These are phyloP conservation scores for Rhodotorula graminis DNA, from an alignment of 768 basidiomycete species.

Conservation along the genomic window DNA sequence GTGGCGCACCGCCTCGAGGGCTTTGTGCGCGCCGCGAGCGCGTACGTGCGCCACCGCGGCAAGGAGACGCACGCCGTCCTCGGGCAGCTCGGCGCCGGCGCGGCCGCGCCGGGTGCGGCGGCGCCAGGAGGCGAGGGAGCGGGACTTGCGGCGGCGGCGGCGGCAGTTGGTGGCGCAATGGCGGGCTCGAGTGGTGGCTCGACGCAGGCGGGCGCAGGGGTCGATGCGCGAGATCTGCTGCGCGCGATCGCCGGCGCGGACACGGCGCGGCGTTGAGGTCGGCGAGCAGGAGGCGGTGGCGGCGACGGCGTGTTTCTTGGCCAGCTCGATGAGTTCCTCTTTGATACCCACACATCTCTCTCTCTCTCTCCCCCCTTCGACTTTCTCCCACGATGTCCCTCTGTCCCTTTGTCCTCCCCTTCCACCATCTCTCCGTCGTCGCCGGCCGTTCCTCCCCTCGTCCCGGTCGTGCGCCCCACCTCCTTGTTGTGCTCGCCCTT, in stretches of 20 bases:
- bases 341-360: not conserved
- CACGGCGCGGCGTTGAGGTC: not conserved
- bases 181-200: too few species aligned
- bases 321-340: too few species aligned
- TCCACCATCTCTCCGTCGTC: too few species aligned
- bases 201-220: too few species aligned
- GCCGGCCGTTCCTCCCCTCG: too few species aligned
- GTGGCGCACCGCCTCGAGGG: conserved; percentile 18
- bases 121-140: not conserved
- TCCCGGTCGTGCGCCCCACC: too few species aligned
- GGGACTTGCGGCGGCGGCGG: not conserved
- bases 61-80: conserved; percentile 19
- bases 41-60: conserved; percentile 13
- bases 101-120: not conserved
- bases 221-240: conserved; percentile 25
- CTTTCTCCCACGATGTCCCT: not conserved
- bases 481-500: too few species aligned
- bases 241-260: conserved; percentile 15
- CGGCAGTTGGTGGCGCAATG: not conserved
- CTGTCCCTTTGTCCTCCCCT: not conserved
- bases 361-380: not conserved
- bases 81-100: not conserved
- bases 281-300: not conserved
- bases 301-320: not conserved
- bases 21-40: conserved; percentile 11